Evolutionary conservation across 306 rosid species (phyloP).

Genomic region (Cicer chorassanicum): DNA sequence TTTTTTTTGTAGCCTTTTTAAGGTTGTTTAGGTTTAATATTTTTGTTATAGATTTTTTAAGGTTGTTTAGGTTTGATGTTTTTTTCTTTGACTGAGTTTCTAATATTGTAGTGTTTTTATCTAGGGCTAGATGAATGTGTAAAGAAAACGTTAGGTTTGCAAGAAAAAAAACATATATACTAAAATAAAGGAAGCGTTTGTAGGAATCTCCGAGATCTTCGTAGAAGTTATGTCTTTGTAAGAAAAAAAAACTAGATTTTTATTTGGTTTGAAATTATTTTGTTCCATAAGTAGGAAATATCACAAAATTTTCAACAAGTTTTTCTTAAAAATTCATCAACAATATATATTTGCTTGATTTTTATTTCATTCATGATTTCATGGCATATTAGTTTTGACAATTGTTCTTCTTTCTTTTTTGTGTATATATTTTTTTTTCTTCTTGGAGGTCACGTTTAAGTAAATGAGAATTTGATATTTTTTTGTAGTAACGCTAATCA

Average conservation of each 20-base stretch:
- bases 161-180: slow-evolving; percentile 19
- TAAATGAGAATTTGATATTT: background rate
- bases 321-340: slow-evolving; percentile 9
- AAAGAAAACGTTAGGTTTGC: background rate
- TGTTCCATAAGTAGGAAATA: slow-evolving; percentile 38
- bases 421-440: background rate
- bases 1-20: background rate
- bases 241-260: background rate
- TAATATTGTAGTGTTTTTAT: background rate
- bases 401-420: background rate
- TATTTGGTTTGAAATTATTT: slow-evolving; percentile 42
- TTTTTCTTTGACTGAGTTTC: background rate
- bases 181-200: slow-evolving; percentile 37
- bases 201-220: slow-evolving; percentile 67
- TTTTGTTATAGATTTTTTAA: background rate
- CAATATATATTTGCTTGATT: slow-evolving; percentile 33
- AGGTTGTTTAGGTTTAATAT: background rate
- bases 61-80: too few relatives aligned
- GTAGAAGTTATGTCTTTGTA: slow-evolving; percentile 31
- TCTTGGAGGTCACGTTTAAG: slow-evolving; percentile 27
- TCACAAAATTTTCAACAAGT: slow-evolving; percentile 44
- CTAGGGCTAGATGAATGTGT: slow-evolving; percentile 36
- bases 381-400: background rate
- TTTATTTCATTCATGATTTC: background rate
- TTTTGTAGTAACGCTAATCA: slow-evolving; percentile 31